These are phyloP conservation scores for Fusarium sp. DNA, from an alignment of 2,329 filamentous ascomycete species.

Conservation along the genomic window DNA sequence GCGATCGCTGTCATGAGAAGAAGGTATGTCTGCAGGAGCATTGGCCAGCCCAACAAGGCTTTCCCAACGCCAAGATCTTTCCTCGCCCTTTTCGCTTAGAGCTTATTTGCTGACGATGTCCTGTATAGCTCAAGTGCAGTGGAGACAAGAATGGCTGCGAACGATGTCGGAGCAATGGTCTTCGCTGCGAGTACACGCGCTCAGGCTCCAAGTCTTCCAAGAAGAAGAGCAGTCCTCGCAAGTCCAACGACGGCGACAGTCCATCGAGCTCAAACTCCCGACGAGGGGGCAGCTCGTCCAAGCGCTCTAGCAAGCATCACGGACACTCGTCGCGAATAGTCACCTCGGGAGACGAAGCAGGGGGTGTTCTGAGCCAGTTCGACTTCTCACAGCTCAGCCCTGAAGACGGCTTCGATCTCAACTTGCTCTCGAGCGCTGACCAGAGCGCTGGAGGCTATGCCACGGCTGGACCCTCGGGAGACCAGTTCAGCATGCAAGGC, in stretches of 20 bases:
- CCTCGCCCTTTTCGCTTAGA: not conserved
- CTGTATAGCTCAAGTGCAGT: conserved; percentile 49
- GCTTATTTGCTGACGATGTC: conserved; percentile 13
- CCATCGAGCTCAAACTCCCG: conserved; percentile 32
- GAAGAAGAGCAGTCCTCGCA: conserved; percentile 39
- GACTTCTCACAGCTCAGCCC: conserved; percentile 44
- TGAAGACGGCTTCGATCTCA: conserved; percentile 46
- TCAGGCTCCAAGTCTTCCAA: conserved; percentile 46
- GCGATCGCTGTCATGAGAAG: conserved; percentile 52
- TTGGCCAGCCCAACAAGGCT: not conserved
- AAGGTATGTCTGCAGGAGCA: conserved; percentile 42
- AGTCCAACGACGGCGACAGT: conserved; percentile 32
- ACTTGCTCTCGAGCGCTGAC: conserved; percentile 34
- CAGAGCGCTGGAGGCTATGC: conserved; percentile 38
- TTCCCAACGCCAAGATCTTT: not conserved
- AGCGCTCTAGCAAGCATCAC: conserved; percentile 33
- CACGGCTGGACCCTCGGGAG: conserved; percentile 27
- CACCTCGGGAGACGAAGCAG: conserved; percentile 31
- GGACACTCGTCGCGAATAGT: conserved; percentile 28
- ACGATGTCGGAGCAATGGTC: conserved; percentile 44
- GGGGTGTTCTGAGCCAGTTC: conserved; percentile 39
- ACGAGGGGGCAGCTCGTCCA: conserved; percentile 34
- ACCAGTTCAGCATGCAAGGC: conserved; percentile 29
- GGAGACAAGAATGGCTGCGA: conserved; percentile 52
- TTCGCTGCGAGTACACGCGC: conserved; percentile 50